Conservation (phyloP, 805 yeast genomes). For the Candida michaelii region DNA sequence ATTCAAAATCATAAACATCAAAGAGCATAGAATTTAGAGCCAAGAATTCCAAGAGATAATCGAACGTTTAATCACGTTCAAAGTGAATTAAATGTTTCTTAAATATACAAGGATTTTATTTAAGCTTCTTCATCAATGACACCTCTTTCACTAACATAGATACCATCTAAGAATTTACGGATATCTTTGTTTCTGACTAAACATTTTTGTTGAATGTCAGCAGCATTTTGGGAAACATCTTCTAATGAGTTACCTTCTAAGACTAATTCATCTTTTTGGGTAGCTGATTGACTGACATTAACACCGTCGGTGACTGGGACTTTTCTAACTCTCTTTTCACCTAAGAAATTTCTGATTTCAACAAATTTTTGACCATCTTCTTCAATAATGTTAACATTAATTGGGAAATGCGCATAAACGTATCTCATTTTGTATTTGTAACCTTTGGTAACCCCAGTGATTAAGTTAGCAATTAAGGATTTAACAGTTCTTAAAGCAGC, state of each 20-base stretch:
- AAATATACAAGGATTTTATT: slow-evolving; percentile 21
- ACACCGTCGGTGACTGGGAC: slow-evolving; percentile 90
- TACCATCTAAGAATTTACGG: slow-evolving; percentile 99
- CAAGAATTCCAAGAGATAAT: background rate
- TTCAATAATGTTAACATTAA: slow-evolving; percentile 90
- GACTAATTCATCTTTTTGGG: slow-evolving; percentile 92
- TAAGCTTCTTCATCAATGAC: slow-evolving; percentile 66
- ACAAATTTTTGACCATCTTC: slow-evolving; percentile 71
- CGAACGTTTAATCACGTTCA: slow-evolving; percentile 15
- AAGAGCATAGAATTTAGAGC: background rate
- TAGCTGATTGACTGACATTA: slow-evolving; percentile 72
- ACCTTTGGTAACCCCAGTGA: slow-evolving; percentile 99
- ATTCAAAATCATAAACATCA: background rate
- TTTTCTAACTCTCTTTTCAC: slow-evolving; percentile 96
- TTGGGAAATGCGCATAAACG: slow-evolving; percentile 99
- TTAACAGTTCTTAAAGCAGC: slow-evolving; percentile 99
- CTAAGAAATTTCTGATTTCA: slow-evolving; percentile 99
- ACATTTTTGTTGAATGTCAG: slow-evolving; percentile 97
- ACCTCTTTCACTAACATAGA: slow-evolving; percentile 96
- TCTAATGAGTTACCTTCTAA: slow-evolving; percentile 95
- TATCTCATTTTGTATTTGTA: slow-evolving; percentile 99
- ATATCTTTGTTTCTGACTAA: slow-evolving; percentile 99
- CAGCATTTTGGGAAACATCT: slow-evolving; percentile 97
- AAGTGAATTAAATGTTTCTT: slow-evolving; percentile 26
- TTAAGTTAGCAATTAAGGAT: slow-evolving; percentile 89